Conservation (phyloP, 805 yeast genomes). For the Starmerella floris region DNA sequence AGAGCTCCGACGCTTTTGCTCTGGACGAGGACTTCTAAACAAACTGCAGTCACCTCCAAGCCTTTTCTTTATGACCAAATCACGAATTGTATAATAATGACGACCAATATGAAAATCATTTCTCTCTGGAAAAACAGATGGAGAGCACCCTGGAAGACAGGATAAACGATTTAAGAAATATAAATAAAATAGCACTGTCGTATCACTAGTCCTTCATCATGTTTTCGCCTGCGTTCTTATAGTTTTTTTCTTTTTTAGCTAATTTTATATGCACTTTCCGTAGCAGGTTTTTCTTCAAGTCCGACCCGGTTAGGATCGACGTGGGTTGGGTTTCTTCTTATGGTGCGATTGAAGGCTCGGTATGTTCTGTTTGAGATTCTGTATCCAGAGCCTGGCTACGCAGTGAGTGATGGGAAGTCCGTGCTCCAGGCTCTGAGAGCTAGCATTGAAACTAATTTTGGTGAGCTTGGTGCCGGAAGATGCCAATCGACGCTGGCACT, state of each 20-base stretch:
- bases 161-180: too few relatives aligned
- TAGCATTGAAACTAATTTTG: conserved; percentile 51
- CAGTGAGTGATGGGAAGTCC: conserved; percentile 34
- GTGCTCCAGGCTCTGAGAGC: conserved; percentile 43
- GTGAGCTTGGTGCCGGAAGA: conserved; percentile 63
- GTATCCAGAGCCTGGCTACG: conserved; percentile 38
- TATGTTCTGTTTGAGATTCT: conserved; percentile 70
- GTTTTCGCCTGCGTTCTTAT: too few relatives aligned
- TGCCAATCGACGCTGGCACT: conserved; percentile 46
- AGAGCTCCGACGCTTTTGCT: conserved; percentile 40
- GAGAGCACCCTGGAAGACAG: too few relatives aligned
- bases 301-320: too few relatives aligned
- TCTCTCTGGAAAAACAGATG: too few relatives aligned
- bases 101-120: too few relatives aligned
- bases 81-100: conserved; percentile 2
- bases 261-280: too few relatives aligned
- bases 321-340: conserved; percentile 23
- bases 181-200: too few relatives aligned
- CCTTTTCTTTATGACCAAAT: background rate
- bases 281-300: too few relatives aligned
- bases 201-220: too few relatives aligned
- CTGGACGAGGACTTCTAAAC: conserved; percentile 86
- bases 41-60: too few relatives aligned
- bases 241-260: too few relatives aligned
- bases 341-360: conserved; percentile 83